Base-by-base conservation (phyloP, 2,329 filamentous ascomycete genomes). In the Scytalidium lignicola region DNA sequence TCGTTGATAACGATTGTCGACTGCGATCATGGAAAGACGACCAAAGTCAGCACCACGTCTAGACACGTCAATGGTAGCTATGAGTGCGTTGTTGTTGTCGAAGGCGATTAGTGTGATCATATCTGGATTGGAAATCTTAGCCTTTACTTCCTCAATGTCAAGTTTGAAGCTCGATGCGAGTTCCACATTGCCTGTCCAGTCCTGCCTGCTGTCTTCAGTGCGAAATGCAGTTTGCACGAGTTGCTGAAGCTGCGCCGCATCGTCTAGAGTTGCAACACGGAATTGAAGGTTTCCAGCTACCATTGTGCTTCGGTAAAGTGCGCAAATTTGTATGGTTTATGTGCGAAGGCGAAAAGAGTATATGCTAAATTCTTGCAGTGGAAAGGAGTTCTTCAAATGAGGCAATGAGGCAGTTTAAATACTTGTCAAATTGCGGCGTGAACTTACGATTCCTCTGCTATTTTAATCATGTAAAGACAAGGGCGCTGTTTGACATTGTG, bases 171-270 rank as follows among this genome's bases (percentile, higher is more conserved):
- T 47, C 2, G 55, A 51, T 2, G 55, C 55, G 28, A 66, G 60
- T 3, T 61, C 61, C 28, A 64, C 57, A 47, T 69, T 58, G 3
- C 61, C 70, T 0, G 66, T 65, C 67, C 67, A 70, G 49, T 58
- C 51, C 47, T 62, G 49, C 44, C 70, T 58, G 50, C 52, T 65
- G 40, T 72, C 70, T 2, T 65, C 59, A 41, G 69, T 61, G 28
- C 67, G 69, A 43, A 74, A 74, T 0, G 71, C 68, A 12, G 63
- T 54, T 45, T 73, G 60, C 1, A 72, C 64, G 1, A 74, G 61
- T 15, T 62, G 50, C 22, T 68, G 68, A 21, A 74, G 47, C 6
- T 52, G 60, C 0, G 53, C 44, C 0, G 66, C 71, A 48, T 74
- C 69, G 2, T 67, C 58, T 6, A 49, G 39, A 7, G 60, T 67